Conservation (phyloP, 768 basidiomycete genomes). For the Calvatia gigantea region DNA sequence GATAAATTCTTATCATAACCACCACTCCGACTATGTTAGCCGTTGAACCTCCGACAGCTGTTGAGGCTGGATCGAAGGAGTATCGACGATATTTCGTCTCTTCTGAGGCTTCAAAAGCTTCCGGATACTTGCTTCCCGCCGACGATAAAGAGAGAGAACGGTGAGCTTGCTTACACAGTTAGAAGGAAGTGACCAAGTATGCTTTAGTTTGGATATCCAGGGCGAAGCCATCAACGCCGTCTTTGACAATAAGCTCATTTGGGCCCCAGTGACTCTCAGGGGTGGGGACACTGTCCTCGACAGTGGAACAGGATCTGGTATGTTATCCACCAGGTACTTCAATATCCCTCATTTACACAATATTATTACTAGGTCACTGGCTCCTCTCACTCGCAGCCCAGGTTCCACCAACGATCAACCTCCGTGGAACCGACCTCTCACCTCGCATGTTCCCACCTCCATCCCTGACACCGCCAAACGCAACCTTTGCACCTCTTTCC, state of each 20-base stretch:
- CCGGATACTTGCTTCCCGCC: neutral
- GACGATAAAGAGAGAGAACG: conserved; percentile 6
- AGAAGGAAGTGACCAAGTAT: neutral
- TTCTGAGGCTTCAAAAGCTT: neutral
- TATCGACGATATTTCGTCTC: neutral
- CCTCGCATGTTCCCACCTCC: conserved; percentile 18
- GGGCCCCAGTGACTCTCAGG: conserved; percentile 11
- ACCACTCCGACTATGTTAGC: neutral
- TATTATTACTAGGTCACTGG: conserved; percentile 17
- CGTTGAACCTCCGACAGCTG: neutral
- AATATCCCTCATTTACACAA: neutral
- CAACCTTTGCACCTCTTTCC: neutral
- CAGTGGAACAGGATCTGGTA: conserved; percentile 13
- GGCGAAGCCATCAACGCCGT: neutral
- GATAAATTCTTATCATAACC: too few species aligned
- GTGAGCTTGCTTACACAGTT: neutral
- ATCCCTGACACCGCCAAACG: neutral
- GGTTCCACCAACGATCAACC: conserved; percentile 7
- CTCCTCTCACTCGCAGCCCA: conserved; percentile 16
- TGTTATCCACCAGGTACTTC: neutral
- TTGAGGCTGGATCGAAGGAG: neutral
- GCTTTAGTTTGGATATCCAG: neutral
- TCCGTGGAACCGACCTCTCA: conserved; percentile 20
- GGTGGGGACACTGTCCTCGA: conserved; percentile 9
- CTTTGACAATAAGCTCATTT: conserved; percentile 10